phyloP scores from a whole-genome alignment of 1,284 basidiomycete species.

The Ganoderma lucidum region DNA sequence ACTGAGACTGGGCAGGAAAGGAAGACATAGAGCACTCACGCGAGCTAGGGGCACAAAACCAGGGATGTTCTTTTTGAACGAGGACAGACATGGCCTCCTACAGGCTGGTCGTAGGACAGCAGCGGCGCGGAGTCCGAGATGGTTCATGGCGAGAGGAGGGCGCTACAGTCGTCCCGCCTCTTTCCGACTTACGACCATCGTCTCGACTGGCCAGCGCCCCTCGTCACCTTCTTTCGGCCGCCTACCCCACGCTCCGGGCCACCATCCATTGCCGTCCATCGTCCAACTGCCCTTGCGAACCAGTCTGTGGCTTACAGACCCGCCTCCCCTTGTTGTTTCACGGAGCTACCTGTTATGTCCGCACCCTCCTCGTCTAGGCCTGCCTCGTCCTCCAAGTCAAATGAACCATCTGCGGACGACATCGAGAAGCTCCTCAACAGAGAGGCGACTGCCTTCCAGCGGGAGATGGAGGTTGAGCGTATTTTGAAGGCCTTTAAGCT shows the following conservation, averaged over 20 bases:
- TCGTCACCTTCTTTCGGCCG: conserved; percentile 1
- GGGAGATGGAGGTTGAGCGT: conserved; percentile 85
- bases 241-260: neutral
- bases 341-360: conserved; percentile 25
- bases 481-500: conserved; percentile 87
- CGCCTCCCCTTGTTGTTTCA: neutral
- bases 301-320: neutral
- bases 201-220: conserved; percentile 15
- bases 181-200: conserved; percentile 20
- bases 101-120: conserved; percentile 30
- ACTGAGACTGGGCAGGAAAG: neutral
- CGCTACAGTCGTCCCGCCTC: conserved; percentile 21
- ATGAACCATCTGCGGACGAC: conserved; percentile 49
- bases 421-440: conserved; percentile 79
- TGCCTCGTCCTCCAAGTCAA: conserved; percentile 22
- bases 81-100: conserved; percentile 18
- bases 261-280: conserved; percentile 14
- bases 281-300: conserved; percentile 12
- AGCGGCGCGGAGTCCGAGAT: conserved; percentile 23
- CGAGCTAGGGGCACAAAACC: neutral
- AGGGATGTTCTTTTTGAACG: conserved; percentile 6
- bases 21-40: conserved; percentile 16
- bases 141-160: conserved; percentile 33
- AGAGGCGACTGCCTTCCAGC: conserved; percentile 84
- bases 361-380: conserved; percentile 33